Evolutionary conservation across 441 rosid species (phyloP).

Genomic region (Biscutella laevigata): DNA sequence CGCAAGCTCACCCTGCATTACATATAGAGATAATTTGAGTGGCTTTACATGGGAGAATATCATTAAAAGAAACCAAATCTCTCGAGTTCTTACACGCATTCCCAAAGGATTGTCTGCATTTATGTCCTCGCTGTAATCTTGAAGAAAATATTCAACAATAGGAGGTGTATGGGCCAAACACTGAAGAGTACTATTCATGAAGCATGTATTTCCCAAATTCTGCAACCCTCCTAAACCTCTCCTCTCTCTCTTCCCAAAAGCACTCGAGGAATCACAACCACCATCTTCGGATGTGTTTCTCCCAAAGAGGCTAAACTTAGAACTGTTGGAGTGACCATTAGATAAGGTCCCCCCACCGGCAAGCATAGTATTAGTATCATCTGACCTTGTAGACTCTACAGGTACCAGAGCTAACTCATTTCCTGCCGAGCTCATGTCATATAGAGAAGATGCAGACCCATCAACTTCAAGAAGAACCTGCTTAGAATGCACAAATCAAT

Average conservation of each 20-base stretch:
- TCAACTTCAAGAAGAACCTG: constrained; percentile 58
- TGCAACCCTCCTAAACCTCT: constrained; percentile 61
- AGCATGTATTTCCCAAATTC: constrained; percentile 65
- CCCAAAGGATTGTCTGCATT: constrained; percentile 55
- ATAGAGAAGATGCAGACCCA: constrained; percentile 30
- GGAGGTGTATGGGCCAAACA: constrained; percentile 62
- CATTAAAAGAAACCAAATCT: background rate
- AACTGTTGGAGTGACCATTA: constrained; percentile 40
- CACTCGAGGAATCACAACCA: constrained; percentile 11
- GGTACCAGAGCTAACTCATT: constrained; percentile 60
- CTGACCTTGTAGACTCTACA: constrained; percentile 54
- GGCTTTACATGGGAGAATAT: background rate
- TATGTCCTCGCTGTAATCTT: constrained; percentile 47
- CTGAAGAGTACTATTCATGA: constrained; percentile 62
- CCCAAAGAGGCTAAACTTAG: constrained; percentile 30
- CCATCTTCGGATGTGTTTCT: constrained; percentile 35
- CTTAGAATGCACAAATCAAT: constrained; percentile 15
- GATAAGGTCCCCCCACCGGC: constrained; percentile 39
- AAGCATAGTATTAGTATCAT: constrained; percentile 31
- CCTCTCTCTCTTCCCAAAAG: constrained; percentile 37
- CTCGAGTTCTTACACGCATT: constrained; percentile 41
- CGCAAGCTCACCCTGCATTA: constrained; percentile 66
- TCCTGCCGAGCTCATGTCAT: constrained; percentile 37
- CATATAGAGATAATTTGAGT: constrained; percentile 14
- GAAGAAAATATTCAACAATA: constrained; percentile 48